Conservation (phyloP, 2,329 filamentous ascomycete genomes). For the Cladophialophora psammophila region DNA sequence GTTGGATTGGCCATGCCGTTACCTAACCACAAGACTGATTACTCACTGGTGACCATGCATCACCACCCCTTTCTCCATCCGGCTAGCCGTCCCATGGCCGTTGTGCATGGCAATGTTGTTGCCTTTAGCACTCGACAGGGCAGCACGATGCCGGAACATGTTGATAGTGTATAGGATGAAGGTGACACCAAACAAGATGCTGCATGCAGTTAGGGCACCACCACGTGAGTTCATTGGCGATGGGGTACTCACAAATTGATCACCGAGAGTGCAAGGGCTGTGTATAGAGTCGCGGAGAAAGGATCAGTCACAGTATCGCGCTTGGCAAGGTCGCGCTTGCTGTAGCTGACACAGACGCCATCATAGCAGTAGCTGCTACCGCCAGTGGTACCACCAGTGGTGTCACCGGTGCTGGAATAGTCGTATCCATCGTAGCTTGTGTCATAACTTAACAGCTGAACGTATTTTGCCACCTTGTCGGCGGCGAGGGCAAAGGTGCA, state of each 20-base stretch:
- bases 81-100: not conserved
- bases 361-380: not conserved
- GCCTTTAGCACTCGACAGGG: not conserved
- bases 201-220: not conserved
- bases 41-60: not conserved
- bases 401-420: not conserved
- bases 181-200: not conserved
- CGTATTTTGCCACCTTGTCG: not conserved
- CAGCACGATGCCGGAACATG: not conserved
- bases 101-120: constrained; percentile 1
- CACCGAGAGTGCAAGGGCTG: not conserved
- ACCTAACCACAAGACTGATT: not conserved
- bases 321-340: not conserved
- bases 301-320: not conserved
- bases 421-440: not conserved
- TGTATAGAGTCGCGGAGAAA: not conserved
- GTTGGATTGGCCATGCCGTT: not conserved
- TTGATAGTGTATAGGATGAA: constrained; percentile 1
- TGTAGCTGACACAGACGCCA: not conserved
- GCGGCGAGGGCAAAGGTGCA: not conserved
- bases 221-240: not conserved
- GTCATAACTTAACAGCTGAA: not conserved
- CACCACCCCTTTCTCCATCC: constrained; percentile 1
- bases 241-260: not conserved
- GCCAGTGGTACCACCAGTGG: not conserved